Evolutionary conservation across 495 filamentous ascomycete genomes (phyloP).

Genomic region (Daldinia concentrica): DNA sequence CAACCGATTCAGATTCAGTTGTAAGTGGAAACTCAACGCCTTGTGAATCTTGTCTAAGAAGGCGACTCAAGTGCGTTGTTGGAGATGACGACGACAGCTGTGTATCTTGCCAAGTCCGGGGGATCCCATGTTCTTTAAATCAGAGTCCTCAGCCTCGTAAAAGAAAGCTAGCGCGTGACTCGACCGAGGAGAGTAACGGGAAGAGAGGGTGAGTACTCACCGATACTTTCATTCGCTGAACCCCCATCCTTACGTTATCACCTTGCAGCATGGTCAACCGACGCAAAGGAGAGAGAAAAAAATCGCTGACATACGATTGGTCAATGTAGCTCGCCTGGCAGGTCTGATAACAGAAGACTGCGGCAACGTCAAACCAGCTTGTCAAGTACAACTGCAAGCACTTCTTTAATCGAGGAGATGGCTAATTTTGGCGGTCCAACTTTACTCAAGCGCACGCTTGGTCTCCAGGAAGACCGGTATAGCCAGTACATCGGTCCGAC

Average conservation of each 20-base stretch:
- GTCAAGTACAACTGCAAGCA: constrained; percentile 63
- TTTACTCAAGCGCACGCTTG: constrained; percentile 69
- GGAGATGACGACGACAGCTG: constrained; percentile 73
- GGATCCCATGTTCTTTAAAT: constrained; percentile 69
- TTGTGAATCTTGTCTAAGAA: constrained; percentile 75
- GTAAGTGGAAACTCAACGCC: constrained; percentile 53
- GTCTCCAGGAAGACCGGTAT: constrained; percentile 69
- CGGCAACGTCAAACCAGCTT: constrained; percentile 62
- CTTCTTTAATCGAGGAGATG: constrained; percentile 67
- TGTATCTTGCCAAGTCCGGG: constrained; percentile 69
- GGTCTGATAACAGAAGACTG: constrained; percentile 62
- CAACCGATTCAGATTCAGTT: constrained; percentile 58
- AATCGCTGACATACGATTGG: constrained; percentile 58
- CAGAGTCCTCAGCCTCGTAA: constrained; percentile 76
- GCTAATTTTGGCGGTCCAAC: constrained; percentile 68
- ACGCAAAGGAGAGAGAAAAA: constrained; percentile 28
- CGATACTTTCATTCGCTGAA: constrained; percentile 44
- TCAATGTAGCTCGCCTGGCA: constrained; percentile 59
- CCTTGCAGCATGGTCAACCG: constrained; percentile 36
- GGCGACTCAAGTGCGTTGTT: constrained; percentile 91
- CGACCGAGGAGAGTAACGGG: constrained; percentile 63
- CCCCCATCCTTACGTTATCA: constrained; percentile 47
- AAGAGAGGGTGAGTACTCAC: constrained; percentile 66
- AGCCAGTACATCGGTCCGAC: constrained; percentile 73
- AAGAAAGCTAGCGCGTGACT: constrained; percentile 72